Base-by-base conservation (phyloP, 106 monocot species). In the Dendrobium huoshanense region DNA sequence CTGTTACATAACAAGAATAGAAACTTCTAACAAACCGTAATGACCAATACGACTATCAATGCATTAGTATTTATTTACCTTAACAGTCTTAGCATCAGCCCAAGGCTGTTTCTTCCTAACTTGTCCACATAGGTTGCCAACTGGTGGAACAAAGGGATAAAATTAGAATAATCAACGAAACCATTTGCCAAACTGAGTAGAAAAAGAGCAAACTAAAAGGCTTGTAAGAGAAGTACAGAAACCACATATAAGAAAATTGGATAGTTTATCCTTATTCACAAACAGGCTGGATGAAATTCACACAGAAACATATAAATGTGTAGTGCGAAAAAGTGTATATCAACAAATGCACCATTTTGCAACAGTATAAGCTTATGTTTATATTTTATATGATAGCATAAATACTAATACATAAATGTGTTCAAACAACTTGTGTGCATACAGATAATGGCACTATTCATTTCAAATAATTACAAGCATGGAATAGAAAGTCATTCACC, bases 21-120 rank as follows among this genome's bases (percentile, higher is more conserved):
- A 44, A 77, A 81, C 33, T 24, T 24, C 47, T 72, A 19, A 20
- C 68, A 64, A 49, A 41, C 31, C 29, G 56, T 31, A 44, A 29
- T 24, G 0, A 55, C 8, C 15, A 72, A 40, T 19, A n/a, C 4
- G 9, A 61, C 10, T 18, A 19, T 44, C 18, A 27, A 55, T 47
- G 16, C 54, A 73, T 42, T 41, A 75, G 24, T 54, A 56, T 68
- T 19, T 77, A 44, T 6, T 79, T 73, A 99, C 99, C 93, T 95
- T 99, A 15, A 93, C 90, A 55, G 87, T 74, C 88, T 99, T 99
- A 45, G 99, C 99, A 90, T 99, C 98, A 86, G 92, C 91, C 98
- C 98, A 99, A 17, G 91, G 95, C 5, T 86, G 88, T 72, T 5
- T 55, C 82, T 95, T 95, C 81, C 91, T 89, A 72, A 99, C 95